phyloP scores from a whole-genome alignment of 495 filamentous ascomycete species.

The Penicillium goetzii region DNA sequence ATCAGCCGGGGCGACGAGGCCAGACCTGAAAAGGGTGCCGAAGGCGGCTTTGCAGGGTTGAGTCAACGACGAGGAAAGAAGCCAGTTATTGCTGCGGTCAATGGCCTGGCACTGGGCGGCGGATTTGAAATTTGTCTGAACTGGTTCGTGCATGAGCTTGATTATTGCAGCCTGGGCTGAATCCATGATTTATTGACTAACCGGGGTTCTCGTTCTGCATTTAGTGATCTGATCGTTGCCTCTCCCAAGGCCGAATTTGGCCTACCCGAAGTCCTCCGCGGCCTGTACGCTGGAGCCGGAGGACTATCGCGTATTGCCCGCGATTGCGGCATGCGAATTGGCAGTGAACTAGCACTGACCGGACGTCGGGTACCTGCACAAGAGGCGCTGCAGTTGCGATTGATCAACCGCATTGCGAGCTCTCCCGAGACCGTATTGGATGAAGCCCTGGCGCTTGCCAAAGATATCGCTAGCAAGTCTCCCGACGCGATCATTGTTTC shows the following conservation, averaged over 20 bases:
- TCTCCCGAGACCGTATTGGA: slow-evolving; percentile 48
- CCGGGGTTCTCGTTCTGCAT: not conserved
- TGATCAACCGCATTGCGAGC: slow-evolving; percentile 35
- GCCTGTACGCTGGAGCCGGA: slow-evolving; percentile 68
- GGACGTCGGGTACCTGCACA: slow-evolving; percentile 57
- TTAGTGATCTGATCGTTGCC: slow-evolving; percentile 64
- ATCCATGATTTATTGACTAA: not conserved
- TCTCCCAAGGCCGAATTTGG: slow-evolving; percentile 56
- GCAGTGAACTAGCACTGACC: slow-evolving; percentile 67
- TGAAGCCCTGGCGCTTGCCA: slow-evolving; percentile 34
- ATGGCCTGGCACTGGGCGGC: slow-evolving; percentile 70
- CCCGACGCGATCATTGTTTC: slow-evolving; percentile 71
- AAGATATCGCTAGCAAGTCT: slow-evolving; percentile 47
- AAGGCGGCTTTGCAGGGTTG: slow-evolving; percentile 34
- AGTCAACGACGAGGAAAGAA: slow-evolving; percentile 39
- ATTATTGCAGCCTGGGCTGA: not conserved
- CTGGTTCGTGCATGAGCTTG: slow-evolving; percentile 25
- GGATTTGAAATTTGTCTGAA: slow-evolving; percentile 74
- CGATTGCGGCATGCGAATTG: slow-evolving; percentile 63
- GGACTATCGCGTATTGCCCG: slow-evolving; percentile 67
- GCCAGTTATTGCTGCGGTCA: slow-evolving; percentile 71
- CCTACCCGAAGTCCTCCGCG: slow-evolving; percentile 62
- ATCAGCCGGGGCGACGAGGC: slow-evolving; percentile 6
- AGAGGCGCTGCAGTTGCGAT: slow-evolving; percentile 57
- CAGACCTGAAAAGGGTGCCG: slow-evolving; percentile 7